Base-by-base conservation (phyloP, 148 eudicot genomes). In the Spergularia bocconei region DNA sequence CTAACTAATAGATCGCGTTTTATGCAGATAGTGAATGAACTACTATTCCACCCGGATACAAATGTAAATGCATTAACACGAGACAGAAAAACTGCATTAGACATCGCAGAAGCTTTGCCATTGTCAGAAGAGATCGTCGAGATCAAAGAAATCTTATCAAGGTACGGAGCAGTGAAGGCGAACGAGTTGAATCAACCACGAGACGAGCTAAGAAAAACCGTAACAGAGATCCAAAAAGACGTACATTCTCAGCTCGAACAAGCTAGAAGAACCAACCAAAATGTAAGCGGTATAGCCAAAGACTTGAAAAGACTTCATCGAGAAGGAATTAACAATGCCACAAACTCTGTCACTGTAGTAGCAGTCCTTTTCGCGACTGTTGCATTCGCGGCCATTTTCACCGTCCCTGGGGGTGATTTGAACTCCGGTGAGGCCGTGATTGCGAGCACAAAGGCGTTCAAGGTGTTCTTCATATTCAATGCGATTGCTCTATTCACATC, bases 321-420 rank as follows among this genome's bases (percentile, higher is more conserved):
- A 67, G 89, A 78, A 60, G 91, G 89, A 69, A 88, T 88, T 74
- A 85, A 85, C 71, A 88, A 86, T 10, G 89, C 91, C 7, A 80
- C 89, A 19, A 88, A 88, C 79, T 88, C 91, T 0, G 91, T 88
- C 12, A 88, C 96, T 0, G 91, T 91, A 39, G 96, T 91, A 19
- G 96, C 96, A 0, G 89, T 85, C 1, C 90, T 88, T 17, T 90
- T 90, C 15, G 96, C 92, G 9, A 88, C 92, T 0, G 96, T 91
- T 25, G 92, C 96, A 6, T 88, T 88, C 53, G 85, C 91, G 0
- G 89, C 91, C 57, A 83, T 88, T 36, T 88, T 88, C 78, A 86
- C 92, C 0, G 90, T 88, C 10, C 92, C 90, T 1, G 92, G 92
- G 14, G 92, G 92, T 4, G 86, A 86, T 58, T 68, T 83, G 25